Conservation (phyloP, 179 eudicot species). For the Beta macrorhiza region DNA sequence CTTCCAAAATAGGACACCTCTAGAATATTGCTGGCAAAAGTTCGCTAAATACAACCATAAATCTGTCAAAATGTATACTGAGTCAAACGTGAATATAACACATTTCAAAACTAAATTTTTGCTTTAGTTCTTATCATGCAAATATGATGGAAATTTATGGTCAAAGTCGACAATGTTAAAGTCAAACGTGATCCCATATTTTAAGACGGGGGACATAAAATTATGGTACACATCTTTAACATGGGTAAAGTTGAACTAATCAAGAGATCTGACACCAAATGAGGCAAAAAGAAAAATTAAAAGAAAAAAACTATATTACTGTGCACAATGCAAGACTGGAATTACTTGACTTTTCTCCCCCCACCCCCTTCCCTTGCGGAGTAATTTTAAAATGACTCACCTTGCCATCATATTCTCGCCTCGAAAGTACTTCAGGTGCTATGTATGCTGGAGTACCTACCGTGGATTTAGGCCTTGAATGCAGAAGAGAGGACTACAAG, state of each 20-base stretch:
- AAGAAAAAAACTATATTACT: not conserved
- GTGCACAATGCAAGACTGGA: slow-evolving; percentile 18
- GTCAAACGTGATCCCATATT: not conserved
- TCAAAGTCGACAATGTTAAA: not conserved
- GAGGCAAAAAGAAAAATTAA: not conserved
- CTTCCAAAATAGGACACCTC: not conserved
- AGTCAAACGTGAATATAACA: not conserved
- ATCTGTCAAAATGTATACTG: not conserved
- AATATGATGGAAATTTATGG: not conserved
- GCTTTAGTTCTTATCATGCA: not conserved
- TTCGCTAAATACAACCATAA: not conserved
- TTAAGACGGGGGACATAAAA: not conserved
- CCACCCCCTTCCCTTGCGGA: not conserved
- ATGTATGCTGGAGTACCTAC: slow-evolving; percentile 54
- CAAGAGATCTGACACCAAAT: not conserved
- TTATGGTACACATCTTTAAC: not conserved
- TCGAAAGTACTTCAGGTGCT: slow-evolving; percentile 49
- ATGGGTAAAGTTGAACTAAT: not conserved
- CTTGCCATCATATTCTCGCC: slow-evolving; percentile 52
- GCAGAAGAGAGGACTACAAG: slow-evolving; percentile 44
- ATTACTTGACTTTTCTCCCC: not conserved
- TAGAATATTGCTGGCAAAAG: not conserved
- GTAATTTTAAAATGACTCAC: slow-evolving; percentile 21
- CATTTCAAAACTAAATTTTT: not conserved
- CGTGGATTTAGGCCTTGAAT: slow-evolving; percentile 51